Evolutionary conservation across 352 stramenopile species (phyloP).

Genomic region (Pythium utonaiense): DNA sequence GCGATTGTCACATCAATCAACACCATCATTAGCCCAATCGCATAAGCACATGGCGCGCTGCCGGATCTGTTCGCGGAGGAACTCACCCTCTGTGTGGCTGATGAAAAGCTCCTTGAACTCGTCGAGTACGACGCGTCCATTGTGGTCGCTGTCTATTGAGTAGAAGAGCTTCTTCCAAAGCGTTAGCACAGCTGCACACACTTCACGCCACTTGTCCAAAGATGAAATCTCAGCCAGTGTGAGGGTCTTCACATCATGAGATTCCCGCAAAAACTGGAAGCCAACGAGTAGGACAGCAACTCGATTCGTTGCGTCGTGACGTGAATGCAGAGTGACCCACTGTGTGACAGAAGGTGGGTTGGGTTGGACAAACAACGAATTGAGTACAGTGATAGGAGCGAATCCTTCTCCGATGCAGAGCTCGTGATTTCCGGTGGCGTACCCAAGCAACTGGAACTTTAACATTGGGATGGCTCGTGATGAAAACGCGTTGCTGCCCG

Average conservation of each 20-base stretch:
- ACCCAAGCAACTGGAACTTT: conserved; percentile 3
- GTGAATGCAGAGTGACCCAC: conserved; percentile 13
- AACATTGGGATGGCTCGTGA: background rate
- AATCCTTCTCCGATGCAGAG: conserved; percentile 6
- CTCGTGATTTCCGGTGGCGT: background rate
- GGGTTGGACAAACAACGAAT: background rate
- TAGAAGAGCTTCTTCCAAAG: conserved; percentile 78
- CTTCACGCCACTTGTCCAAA: conserved; percentile 9
- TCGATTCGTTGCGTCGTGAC: conserved; percentile 1
- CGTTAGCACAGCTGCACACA: conserved; percentile 4
- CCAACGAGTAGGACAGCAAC: conserved; percentile 5
- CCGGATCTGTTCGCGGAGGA: no score
- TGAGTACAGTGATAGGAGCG: background rate
- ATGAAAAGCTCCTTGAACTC: conserved; percentile 57
- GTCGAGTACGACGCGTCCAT: conserved; percentile 45
- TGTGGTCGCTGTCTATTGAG: conserved; percentile 45
- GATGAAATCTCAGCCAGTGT: background rate
- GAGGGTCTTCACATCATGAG: no score
- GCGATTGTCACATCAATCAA: no score
- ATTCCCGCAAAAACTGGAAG: background rate
- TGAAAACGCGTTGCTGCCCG: background rate
- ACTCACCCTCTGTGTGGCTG: conserved; percentile 32
- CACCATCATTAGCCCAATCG: no score
- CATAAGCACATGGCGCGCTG: no score
- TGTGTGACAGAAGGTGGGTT: background rate